Evolutionary conservation across 768 basidiomycete genomes (phyloP).

Genomic region (Mycena capillaripes): DNA sequence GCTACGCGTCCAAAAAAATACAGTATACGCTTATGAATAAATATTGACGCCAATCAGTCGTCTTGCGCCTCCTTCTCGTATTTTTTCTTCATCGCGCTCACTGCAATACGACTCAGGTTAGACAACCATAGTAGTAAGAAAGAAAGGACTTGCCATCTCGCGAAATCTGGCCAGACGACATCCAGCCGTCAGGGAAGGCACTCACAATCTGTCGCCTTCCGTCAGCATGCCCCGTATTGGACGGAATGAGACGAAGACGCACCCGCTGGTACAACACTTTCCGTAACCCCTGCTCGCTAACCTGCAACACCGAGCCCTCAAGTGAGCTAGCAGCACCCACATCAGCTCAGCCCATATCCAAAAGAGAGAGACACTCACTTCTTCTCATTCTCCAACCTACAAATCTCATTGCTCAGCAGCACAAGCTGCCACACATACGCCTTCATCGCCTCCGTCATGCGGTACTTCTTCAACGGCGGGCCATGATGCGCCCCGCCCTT

Average conservation of each 20-base stretch:
- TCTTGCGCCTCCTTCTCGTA: conserved; percentile 81
- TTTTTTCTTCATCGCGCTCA: conserved; percentile 90
- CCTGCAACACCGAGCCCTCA: conserved; percentile 77
- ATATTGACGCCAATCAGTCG: conserved; percentile 5
- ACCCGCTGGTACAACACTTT: conserved; percentile 89
- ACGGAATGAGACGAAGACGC: conserved; percentile 24
- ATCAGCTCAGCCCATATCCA: conserved; percentile 9
- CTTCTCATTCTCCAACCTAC: conserved; percentile 68
- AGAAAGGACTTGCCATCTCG: conserved; percentile 76
- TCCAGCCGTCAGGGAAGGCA: conserved; percentile 89
- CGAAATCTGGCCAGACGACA: conserved; percentile 88
- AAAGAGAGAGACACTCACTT: conserved; percentile 46
- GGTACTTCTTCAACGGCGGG: conserved; percentile 82
- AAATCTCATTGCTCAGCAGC: conserved; percentile 86
- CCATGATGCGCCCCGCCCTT: conserved; percentile 53
- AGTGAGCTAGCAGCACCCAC: conserved; percentile 53
- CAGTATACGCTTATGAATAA: conserved; percentile 3
- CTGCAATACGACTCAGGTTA: conserved; percentile 47
- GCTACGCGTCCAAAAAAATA: no score
- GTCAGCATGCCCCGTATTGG: not conserved
- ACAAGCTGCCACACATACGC: conserved; percentile 84
- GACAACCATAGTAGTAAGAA: not conserved
- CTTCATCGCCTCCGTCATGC: conserved; percentile 88
- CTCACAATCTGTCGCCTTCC: conserved; percentile 69
- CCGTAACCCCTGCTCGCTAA: conserved; percentile 85